phyloP scores from a whole-genome alignment of 345 rosid genomes.

The Gossypium mustelinum region DNA sequence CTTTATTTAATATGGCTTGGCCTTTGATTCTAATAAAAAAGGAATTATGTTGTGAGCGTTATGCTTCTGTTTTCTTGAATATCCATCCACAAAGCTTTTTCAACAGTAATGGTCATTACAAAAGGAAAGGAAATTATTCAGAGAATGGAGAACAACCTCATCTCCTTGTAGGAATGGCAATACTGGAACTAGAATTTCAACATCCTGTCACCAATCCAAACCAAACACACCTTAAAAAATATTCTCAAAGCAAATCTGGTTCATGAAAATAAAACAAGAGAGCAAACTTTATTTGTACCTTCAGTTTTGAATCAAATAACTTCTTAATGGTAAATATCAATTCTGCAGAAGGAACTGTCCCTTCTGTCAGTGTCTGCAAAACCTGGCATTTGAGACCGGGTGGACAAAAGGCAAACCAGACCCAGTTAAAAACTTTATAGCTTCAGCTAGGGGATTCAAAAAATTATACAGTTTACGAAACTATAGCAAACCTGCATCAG shows the following conservation, averaged over 20 bases:
- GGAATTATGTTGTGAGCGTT: background rate
- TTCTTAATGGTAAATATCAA: conserved; percentile 68
- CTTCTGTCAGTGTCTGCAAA: conserved; percentile 80
- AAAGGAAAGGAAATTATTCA: conserved; percentile 11
- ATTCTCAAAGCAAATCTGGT: conserved; percentile 12
- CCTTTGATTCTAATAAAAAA: background rate
- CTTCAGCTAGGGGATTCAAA: conserved; percentile 5
- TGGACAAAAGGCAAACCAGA: conserved; percentile 19
- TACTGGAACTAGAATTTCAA: conserved; percentile 77
- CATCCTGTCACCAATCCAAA: conserved; percentile 61
- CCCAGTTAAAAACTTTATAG: conserved; percentile 15
- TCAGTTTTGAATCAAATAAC: conserved; percentile 78
- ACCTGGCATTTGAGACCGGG: conserved; percentile 48
- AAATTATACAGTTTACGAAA: conserved; percentile 14
- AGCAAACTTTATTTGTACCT: conserved; percentile 43
- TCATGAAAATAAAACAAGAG: background rate
- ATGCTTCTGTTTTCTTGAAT: background rate
- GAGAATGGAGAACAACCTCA: conserved; percentile 50
- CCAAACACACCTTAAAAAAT: conserved; percentile 26
- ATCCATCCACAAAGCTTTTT: background rate
- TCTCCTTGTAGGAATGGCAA: conserved; percentile 82
- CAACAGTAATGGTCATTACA: background rate
- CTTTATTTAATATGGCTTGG: background rate
- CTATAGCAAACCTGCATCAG: conserved; percentile 61
- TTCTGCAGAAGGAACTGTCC: conserved; percentile 68